A percentile compares a stretch with the other conserved stretches of the same genome.
Conservation (phyloP, 1,139 yeast species). For the Candida gigantensis region DNA sequence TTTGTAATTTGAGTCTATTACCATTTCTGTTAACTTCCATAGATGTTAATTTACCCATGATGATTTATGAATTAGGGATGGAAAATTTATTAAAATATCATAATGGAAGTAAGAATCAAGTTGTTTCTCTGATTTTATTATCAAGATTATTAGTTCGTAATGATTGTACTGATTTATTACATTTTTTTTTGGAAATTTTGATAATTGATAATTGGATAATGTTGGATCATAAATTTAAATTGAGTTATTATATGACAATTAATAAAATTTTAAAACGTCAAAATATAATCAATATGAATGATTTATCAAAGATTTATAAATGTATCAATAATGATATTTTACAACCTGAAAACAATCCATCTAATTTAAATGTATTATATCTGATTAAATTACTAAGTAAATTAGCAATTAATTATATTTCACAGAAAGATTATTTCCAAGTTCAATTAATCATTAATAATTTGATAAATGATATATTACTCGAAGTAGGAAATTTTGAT, state of each 20-base stretch:
- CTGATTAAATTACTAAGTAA: conserved; percentile 38
- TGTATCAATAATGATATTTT: conserved; percentile 14
- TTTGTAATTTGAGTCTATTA: conserved; percentile 62
- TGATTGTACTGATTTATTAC: conserved; percentile 24
- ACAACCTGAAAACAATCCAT: conserved; percentile 12
- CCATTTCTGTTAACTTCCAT: conserved; percentile 65
- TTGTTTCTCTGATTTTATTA: conserved; percentile 37
- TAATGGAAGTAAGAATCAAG: conserved; percentile 32
- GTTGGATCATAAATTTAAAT: conserved; percentile 20
- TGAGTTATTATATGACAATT: conserved; percentile 41
- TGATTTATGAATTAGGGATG: conserved; percentile 36
- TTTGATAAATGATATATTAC: conserved; percentile 31
- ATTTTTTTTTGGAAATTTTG: conserved; percentile 20
- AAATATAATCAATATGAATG: conserved; percentile 11
- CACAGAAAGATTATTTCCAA: conserved; percentile 16
- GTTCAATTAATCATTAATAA: conserved; percentile 31
- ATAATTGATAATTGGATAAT: conserved; percentile 18
- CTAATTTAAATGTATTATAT: conserved; percentile 29
- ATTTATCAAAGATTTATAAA: conserved; percentile 19
- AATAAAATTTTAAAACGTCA: conserved; percentile 37
- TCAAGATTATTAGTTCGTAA: conserved; percentile 38
- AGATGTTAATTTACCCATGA: conserved; percentile 29
- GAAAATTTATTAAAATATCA: conserved; percentile 24
- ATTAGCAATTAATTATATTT: conserved; percentile 23
- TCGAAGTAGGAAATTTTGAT: conserved; percentile 27